Evolutionary conservation across 306 rosid species (phyloP).

Genomic region (Citrullus mucosospermus): DNA sequence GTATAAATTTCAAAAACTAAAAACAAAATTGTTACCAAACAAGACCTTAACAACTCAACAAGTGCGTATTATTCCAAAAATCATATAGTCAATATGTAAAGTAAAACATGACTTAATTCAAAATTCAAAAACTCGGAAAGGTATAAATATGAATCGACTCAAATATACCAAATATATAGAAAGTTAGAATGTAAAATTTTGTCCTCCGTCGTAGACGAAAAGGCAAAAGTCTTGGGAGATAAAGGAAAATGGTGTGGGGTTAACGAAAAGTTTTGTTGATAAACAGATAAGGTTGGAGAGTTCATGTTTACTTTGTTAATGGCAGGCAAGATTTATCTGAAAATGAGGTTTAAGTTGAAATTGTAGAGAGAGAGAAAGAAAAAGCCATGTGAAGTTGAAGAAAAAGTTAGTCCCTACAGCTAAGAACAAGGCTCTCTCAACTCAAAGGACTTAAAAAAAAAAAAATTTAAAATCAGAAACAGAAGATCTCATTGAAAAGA

Average conservation of each 20-base stretch:
- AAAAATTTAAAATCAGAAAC: background rate
- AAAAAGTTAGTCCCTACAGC: constrained; percentile 5
- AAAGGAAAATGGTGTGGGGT: background rate
- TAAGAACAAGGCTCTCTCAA: background rate
- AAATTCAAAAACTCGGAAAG: no score
- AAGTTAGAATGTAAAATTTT: background rate
- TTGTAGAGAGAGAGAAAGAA: constrained; percentile 1
- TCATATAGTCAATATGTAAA: no score
- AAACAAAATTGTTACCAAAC: no score
- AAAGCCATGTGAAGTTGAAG: background rate
- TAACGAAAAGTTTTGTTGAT: background rate
- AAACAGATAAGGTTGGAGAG: background rate
- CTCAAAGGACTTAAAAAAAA: background rate
- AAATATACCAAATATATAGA: background rate
- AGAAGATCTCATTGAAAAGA: background rate
- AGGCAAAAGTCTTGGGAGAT: background rate
- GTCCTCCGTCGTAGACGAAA: background rate
- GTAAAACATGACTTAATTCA: no score
- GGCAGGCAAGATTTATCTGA: constrained; percentile 42
- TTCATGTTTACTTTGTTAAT: constrained; percentile 26
- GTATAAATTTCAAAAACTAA: no score
- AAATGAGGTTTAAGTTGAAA: constrained; percentile 23
- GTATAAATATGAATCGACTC: no score
- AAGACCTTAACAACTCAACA: no score
- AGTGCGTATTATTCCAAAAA: no score